These are phyloP conservation scores for Lyophyllum decastes DNA, from an alignment of 768 basidiomycete genomes.

Conservation along the genomic window DNA sequence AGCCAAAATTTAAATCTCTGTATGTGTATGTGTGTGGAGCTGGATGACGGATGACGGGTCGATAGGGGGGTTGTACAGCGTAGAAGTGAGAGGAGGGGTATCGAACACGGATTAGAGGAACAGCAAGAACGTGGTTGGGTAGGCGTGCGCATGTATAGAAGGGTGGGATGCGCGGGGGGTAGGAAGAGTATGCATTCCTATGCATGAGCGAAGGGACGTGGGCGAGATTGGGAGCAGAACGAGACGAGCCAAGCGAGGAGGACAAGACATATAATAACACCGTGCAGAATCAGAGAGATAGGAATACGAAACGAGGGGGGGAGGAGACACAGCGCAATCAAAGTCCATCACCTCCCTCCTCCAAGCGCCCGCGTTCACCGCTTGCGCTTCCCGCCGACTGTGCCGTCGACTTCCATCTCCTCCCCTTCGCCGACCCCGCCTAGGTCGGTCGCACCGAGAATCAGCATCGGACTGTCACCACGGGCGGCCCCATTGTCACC, in stretches of 20 bases:
- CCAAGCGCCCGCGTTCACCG: not conserved
- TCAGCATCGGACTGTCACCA: slow-evolving; percentile 5
- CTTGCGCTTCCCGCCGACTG: slow-evolving; percentile 1
- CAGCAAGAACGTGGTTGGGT: too few relatives aligned
- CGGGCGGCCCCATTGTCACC: not conserved
- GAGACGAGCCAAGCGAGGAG: not conserved
- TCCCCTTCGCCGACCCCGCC: not conserved
- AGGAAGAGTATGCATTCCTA: too few relatives aligned
- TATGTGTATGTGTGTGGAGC: not conserved
- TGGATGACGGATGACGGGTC: too few relatives aligned
- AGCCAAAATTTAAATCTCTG: not conserved
- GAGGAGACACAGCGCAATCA: not conserved
- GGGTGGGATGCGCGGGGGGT: too few relatives aligned
- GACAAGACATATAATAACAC: not conserved
- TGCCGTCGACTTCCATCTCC: slow-evolving; percentile 6
- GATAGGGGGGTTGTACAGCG: not conserved
- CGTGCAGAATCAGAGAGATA: not conserved
- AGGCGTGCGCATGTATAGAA: too few relatives aligned
- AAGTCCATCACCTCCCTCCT: not conserved
- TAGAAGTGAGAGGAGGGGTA: not conserved
- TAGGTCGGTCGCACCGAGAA: not conserved
- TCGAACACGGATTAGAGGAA: not conserved
- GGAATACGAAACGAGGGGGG: not conserved
- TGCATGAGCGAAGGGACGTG: too few relatives aligned
- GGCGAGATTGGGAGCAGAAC: too few relatives aligned